These are phyloP conservation scores for Fusarium sp. DNA, from an alignment of 2,329 filamentous ascomycete genomes.

Conservation along the genomic window DNA sequence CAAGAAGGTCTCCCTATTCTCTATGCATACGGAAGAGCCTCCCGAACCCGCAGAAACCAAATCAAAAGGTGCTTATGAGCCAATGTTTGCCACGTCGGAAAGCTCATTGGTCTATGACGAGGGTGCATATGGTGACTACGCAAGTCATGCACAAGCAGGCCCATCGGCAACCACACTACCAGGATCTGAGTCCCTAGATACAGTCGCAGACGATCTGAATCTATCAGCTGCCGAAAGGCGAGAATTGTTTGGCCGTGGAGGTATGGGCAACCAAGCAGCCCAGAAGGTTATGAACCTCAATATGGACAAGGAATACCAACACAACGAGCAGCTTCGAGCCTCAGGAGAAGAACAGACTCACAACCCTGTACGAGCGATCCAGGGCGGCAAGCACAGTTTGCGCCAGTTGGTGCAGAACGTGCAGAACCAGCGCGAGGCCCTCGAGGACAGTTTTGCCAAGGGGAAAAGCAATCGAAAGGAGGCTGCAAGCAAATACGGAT, in stretches of 20 bases:
- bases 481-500: conserved; percentile 85
- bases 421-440: conserved; percentile 81
- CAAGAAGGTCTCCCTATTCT: conserved; percentile 76
- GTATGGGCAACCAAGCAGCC: conserved; percentile 50
- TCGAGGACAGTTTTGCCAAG: conserved; percentile 91
- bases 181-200: conserved; percentile 68
- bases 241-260: conserved; percentile 83
- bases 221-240: conserved; percentile 80
- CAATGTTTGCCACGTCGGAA: conserved; percentile 58
- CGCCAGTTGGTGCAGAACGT: conserved; percentile 88
- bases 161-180: conserved; percentile 46
- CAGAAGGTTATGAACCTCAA: conserved; percentile 86
- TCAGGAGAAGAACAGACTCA: conserved; percentile 77
- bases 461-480: conserved; percentile 84
- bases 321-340: conserved; percentile 81
- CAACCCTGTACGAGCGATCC: conserved; percentile 86
- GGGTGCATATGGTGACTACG: conserved; percentile 49
- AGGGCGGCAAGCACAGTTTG: conserved; percentile 85
- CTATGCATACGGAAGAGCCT: conserved; percentile 61
- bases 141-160: conserved; percentile 47
- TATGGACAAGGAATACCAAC: conserved; percentile 85
- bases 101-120: conserved; percentile 32
- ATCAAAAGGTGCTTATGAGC: conserved; percentile 58
- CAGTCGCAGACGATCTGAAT: conserved; percentile 81
- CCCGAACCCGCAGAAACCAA: conserved; percentile 39